Base-by-base conservation (phyloP, 345 rosid species). In the Arabidopsis thaliana region DNA sequence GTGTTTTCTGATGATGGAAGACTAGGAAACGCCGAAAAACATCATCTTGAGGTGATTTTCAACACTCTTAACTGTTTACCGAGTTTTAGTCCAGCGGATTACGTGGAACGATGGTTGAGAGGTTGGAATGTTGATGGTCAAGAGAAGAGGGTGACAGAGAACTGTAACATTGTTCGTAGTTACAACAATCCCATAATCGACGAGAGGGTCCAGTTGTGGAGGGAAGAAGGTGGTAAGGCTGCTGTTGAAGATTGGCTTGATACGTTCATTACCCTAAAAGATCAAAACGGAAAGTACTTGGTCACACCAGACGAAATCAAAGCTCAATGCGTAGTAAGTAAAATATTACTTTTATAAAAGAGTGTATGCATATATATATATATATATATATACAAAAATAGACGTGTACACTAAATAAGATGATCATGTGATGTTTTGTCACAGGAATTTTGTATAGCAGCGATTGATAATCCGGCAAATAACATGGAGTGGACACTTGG, bases 401-500 rank as follows among this genome's bases (percentile, higher is more conserved):
- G 22, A 45, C 0, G n/a, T 5, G 4, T 44, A 6, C 20, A 5
- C 8, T 45, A 45, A n/a, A 5, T 45, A 45, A 45, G 20, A 45
- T n/a, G 71, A 51, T 51, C 36, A 51, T 67, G 24, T 20, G 10
- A n/a, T 7, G n/a, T 7, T n/a, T 51, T 37, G 38, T 38, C 48
- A 45, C 45, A 84, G 87, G 87, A 82, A 57, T 65, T 84, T 14
- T 74, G 77, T 73, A 59, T 84, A 42, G 87, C 78, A 48, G 71
- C 83, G 7, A 65, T 82, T 4, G 87, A 84, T 66, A 84, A 84
- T 65, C 85, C 87, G 28, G 77, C 82, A 37, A 73, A 73, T 72
- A 84, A 82, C 5, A 37, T 65, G 6, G 87, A 86, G 34, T 86
- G 85, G 88, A 82, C 83, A 48, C 46, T 85, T 11, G 87, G 8